Evolutionary conservation across 805 yeast genomes (phyloP).

Genomic region (Cyberlindnera saturnus): DNA sequence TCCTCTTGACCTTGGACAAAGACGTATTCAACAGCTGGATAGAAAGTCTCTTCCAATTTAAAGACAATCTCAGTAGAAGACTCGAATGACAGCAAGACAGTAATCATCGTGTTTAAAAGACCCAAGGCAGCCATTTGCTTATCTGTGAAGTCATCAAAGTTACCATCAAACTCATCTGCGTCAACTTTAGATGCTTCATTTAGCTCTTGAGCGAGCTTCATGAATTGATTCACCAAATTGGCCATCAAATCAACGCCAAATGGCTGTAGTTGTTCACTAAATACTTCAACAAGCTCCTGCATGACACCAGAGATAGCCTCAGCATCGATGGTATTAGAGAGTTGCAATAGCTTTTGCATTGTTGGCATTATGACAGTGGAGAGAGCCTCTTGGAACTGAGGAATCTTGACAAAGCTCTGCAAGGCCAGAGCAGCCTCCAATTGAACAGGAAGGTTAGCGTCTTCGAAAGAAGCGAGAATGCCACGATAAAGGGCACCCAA

Average conservation of each 20-base stretch:
- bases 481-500: conserved; percentile 39
- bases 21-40: conserved; percentile 65
- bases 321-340: conserved; percentile 78
- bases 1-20: conserved; percentile 62
- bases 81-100: conserved; percentile 78
- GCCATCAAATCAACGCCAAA: conserved; percentile 68
- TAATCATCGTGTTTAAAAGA: conserved; percentile 72
- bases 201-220: conserved; percentile 62
- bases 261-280: conserved; percentile 84
- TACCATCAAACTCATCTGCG: conserved; percentile 30
- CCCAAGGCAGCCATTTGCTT: conserved; percentile 82
- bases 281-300: conserved; percentile 92
- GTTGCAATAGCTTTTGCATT: conserved; percentile 68
- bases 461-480: conserved; percentile 34
- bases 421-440: conserved; percentile 81
- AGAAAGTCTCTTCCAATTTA: conserved; percentile 58
- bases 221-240: conserved; percentile 67
- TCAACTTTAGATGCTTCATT: conserved; percentile 50
- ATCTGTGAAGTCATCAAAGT: conserved; percentile 43
- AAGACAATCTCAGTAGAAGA: conserved; percentile 62
- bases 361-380: conserved; percentile 67
- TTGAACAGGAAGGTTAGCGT: conserved; percentile 60
- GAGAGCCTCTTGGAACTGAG: conserved; percentile 62
- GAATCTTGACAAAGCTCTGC: conserved; percentile 66
- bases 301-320: conserved; percentile 85